Conservation (phyloP, 495 filamentous ascomycete species). For the Trichoderma erinaceum region DNA sequence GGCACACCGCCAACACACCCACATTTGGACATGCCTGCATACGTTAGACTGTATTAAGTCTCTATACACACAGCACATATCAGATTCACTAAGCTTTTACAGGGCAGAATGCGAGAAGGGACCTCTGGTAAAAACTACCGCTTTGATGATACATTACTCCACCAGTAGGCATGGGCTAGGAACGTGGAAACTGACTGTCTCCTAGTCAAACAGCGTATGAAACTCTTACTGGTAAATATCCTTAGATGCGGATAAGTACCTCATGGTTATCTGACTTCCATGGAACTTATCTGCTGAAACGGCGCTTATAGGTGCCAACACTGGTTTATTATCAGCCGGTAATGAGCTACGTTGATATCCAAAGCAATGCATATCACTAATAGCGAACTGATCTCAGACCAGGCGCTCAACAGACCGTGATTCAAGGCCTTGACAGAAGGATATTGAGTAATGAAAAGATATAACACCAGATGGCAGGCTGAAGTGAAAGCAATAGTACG, state of each 20-base stretch:
- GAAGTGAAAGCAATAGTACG: neutral
- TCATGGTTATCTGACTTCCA: too few relatives aligned
- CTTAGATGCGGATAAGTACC: too few relatives aligned
- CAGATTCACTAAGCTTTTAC: neutral
- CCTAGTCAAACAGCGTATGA: neutral
- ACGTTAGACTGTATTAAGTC: neutral
- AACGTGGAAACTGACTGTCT: slow-evolving; percentile 5
- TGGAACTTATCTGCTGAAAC: too few relatives aligned
- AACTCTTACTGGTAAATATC: too few relatives aligned
- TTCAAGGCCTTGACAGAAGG: neutral
- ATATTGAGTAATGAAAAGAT: too few relatives aligned
- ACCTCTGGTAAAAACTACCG: neutral
- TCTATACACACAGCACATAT: neutral
- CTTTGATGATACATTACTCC: neutral
- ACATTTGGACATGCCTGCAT: neutral
- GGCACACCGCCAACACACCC: neutral
- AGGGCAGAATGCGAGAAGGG: neutral
- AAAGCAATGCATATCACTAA: too few relatives aligned
- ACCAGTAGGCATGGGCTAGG: neutral
- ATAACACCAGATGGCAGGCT: too few relatives aligned
- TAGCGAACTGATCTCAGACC: too few relatives aligned
- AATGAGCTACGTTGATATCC: too few relatives aligned
- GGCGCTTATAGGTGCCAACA: too few relatives aligned
- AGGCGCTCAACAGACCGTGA: too few relatives aligned
- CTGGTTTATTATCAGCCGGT: too few relatives aligned